A percentile compares a stretch with the other conserved stretches of the same genome.
These are phyloP conservation scores for Acacia pycnantha DNA, from an alignment of 331 rosid genomes.

Conservation along the genomic window DNA sequence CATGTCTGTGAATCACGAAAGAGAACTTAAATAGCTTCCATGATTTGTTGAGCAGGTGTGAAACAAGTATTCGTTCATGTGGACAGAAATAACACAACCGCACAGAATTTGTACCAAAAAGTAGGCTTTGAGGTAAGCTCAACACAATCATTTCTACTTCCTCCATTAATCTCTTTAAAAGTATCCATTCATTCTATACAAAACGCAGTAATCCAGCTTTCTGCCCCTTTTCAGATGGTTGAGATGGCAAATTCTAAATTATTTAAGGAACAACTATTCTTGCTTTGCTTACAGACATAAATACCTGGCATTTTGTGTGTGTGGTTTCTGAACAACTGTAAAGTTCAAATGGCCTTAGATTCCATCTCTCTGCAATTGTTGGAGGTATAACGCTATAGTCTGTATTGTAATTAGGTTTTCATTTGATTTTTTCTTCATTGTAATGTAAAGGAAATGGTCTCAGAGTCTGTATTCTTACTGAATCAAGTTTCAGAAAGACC, in stretches of 20 bases:
- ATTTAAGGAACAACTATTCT: constrained; percentile 37
- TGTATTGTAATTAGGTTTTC: not conserved
- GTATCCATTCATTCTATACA: not conserved
- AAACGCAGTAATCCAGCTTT: constrained; percentile 25
- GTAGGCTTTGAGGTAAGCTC: constrained; percentile 53
- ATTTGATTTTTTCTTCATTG: not conserved
- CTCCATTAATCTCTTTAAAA: not conserved
- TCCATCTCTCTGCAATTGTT: not conserved
- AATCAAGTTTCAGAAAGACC: not conserved
- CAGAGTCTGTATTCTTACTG: not conserved
- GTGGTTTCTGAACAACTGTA: not conserved
- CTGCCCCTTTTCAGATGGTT: constrained; percentile 46
- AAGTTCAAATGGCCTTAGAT: not conserved
- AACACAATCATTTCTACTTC: not conserved
- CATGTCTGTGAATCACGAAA: not conserved
- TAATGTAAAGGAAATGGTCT: not conserved
- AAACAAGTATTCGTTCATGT: constrained; percentile 78
- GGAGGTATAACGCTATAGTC: not conserved
- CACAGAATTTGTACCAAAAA: constrained; percentile 64
- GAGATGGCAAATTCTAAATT: constrained; percentile 52
- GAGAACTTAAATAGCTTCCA: constrained; percentile 10
- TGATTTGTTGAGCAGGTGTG: constrained; percentile 49
- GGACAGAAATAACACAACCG: constrained; percentile 60
- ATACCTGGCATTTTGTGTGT: not conserved
- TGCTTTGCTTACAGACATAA: constrained; percentile 45